These are phyloP conservation scores for Salix caprea DNA, from an alignment of 345 rosid genomes.

Conservation along the genomic window DNA sequence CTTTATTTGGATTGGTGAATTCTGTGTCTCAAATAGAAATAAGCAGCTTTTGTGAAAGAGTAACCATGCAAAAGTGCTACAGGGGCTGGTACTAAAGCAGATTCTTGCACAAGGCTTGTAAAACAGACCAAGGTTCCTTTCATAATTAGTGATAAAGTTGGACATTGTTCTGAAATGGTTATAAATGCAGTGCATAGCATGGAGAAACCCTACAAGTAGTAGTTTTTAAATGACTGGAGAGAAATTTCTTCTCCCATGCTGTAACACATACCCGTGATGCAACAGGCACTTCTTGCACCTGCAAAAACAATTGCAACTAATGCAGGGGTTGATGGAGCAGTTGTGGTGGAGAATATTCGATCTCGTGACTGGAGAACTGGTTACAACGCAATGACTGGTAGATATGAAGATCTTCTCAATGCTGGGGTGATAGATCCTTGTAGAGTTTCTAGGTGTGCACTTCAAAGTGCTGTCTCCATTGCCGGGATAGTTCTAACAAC, in stretches of 20 bases:
- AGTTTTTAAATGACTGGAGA: background rate
- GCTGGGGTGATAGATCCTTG: too few species aligned
- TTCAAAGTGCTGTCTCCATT: constrained; percentile 76
- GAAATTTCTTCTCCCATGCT: too few species aligned
- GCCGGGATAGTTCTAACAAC: constrained; percentile 19
- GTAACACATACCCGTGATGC: too few species aligned
- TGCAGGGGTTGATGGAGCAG: too few species aligned
- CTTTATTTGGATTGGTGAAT: background rate
- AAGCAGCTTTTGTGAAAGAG: background rate
- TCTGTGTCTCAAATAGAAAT: background rate
- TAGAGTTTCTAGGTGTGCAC: constrained; percentile 75
- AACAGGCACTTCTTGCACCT: too few species aligned
- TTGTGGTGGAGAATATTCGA: too few species aligned
- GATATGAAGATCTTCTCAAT: too few species aligned
- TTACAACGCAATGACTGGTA: too few species aligned
- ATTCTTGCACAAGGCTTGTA: too few species aligned
- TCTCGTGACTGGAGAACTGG: too few species aligned
- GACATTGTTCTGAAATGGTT: background rate
- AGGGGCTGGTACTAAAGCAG: too few species aligned
- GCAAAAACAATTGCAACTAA: too few species aligned
- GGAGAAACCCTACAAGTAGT: background rate
- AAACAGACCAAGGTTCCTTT: background rate
- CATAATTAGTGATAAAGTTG: background rate
- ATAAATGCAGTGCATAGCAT: background rate
- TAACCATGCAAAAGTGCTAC: background rate